These are phyloP conservation scores for Globisporangium spinosum DNA, from an alignment of 352 stramenopile genomes.

Conservation along the genomic window DNA sequence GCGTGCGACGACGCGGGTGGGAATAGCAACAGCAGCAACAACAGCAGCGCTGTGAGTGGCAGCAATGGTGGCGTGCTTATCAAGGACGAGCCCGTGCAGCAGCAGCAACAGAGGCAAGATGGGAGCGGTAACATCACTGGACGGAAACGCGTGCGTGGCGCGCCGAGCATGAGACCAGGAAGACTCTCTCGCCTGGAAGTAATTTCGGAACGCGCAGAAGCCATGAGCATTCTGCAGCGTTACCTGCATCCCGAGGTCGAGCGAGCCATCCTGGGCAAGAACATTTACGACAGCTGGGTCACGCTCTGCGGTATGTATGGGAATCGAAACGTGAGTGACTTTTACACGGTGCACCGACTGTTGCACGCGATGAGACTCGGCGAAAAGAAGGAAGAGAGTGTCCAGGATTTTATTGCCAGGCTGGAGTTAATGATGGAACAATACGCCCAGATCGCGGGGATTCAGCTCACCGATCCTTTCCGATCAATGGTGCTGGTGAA, in stretches of 20 bases:
- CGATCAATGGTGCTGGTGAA: constrained; percentile 34
- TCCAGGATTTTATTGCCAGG: constrained; percentile 34
- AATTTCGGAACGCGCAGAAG: constrained; percentile 37
- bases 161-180: background rate
- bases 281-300: constrained; percentile 47
- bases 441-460: constrained; percentile 33
- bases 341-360: constrained; percentile 43
- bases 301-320: constrained; percentile 44
- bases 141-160: constrained; percentile 3
- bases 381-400: constrained; percentile 36
- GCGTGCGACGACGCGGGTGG: background rate
- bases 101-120: background rate
- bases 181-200: constrained; percentile 37
- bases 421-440: constrained; percentile 42
- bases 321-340: constrained; percentile 29
- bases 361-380: constrained; percentile 42
- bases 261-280: constrained; percentile 42
- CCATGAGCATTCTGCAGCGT: constrained; percentile 45
- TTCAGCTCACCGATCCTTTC: constrained; percentile 39
- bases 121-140: background rate
- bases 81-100: constrained; percentile 15
- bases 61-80: constrained; percentile 1
- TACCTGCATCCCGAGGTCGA: constrained; percentile 46
- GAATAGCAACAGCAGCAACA: background rate
- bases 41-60: background rate